Percentiles rank a stretch among this genome's conserved stretches.
phyloP scores from a whole-genome alignment of 306 rosid species.

The Cicer judaicum region DNA sequence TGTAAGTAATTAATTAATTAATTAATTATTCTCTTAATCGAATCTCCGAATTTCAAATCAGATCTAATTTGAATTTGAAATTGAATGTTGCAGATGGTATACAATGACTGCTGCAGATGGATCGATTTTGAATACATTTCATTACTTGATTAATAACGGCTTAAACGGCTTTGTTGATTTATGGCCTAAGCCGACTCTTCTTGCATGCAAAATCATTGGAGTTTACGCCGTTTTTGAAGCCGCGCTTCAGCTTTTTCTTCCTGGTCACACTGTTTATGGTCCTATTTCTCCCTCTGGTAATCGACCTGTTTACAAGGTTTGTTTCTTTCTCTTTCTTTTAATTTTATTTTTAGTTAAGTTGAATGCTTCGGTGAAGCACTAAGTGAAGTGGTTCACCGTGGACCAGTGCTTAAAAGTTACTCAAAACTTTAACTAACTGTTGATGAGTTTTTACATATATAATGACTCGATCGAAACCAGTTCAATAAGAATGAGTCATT shows the following conservation, averaged over 20 bases:
- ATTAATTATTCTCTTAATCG: not conserved
- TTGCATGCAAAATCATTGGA: constrained; percentile 69
- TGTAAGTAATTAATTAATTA: constrained; percentile 46
- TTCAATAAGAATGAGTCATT: too few species aligned
- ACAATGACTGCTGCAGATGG: constrained; percentile 91
- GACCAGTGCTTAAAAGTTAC: too few species aligned
- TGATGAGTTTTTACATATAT: too few species aligned
- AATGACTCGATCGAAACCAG: too few species aligned
- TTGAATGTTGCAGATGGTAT: constrained; percentile 75
- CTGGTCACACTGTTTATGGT: constrained; percentile 76
- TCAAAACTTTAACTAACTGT: too few species aligned
- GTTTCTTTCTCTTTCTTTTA: too few species aligned
- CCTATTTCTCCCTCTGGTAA: constrained; percentile 89
- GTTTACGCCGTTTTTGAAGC: constrained; percentile 80
- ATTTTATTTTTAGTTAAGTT: not conserved
- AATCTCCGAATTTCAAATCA: not conserved
- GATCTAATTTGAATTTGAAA: not conserved
- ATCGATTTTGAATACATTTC: constrained; percentile 58
- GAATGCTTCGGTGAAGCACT: too few species aligned
- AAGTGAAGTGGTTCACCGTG: too few species aligned
- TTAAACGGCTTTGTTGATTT: constrained; percentile 53
- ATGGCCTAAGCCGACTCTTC: constrained; percentile 81
- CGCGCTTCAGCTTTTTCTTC: constrained; percentile 82
- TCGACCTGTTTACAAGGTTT: constrained; percentile 88
- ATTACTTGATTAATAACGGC: constrained; percentile 57